These are phyloP conservation scores for Austroboletus festivus DNA, from an alignment of 768 basidiomycete species.

Conservation along the genomic window DNA sequence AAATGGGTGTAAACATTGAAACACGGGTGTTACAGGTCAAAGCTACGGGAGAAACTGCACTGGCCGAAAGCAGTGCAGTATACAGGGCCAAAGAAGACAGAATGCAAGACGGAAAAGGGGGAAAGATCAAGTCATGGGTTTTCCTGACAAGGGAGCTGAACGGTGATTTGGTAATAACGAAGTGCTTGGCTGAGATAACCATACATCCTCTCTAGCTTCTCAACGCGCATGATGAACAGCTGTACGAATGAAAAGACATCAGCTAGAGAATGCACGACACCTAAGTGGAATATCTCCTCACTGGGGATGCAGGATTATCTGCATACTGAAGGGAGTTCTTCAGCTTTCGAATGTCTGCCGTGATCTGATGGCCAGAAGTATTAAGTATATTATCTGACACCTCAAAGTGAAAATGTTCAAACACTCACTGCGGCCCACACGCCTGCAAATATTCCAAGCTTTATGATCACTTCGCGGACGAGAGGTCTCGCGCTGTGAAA, in stretches of 20 bases:
- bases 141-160: conserved; percentile 8
- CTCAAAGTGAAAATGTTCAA: no score
- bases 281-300: not conserved
- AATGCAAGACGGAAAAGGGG: no score
- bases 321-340: conserved; percentile 8
- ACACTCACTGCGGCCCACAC: conserved; percentile 18
- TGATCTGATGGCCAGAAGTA: conserved; percentile 9
- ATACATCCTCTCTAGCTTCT: conserved; percentile 16
- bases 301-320: conserved; percentile 12
- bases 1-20: no score
- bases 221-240: conserved; percentile 16
- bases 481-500: conserved; percentile 12
- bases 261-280: not conserved
- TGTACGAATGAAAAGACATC: not conserved
- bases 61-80: not conserved
- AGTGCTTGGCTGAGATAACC: conserved; percentile 22
- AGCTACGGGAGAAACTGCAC: not conserved
- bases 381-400: not conserved
- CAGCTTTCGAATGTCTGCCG: conserved; percentile 14
- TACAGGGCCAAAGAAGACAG: not conserved
- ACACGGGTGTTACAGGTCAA: not conserved
- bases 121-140: not conserved
- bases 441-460: conserved; percentile 16
- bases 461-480: conserved; percentile 17
- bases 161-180: conserved; percentile 20